Conservation (phyloP, 1,284 basidiomycete genomes). For the Cutaneotrichosporon curvatum region DNA sequence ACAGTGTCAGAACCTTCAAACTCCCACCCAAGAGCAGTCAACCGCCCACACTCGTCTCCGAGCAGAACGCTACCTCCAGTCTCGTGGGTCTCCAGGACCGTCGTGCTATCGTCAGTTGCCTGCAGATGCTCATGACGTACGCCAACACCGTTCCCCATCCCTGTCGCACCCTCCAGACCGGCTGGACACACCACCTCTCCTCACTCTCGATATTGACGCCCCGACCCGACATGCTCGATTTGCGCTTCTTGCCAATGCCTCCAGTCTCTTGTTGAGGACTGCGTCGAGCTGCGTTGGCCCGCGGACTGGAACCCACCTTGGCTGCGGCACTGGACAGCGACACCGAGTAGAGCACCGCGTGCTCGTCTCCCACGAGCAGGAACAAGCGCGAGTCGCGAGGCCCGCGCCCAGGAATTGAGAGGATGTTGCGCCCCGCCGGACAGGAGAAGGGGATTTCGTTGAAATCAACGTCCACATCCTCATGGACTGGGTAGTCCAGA, state of each 20-base stretch:
- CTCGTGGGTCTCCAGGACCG: slow-evolving; percentile 14
- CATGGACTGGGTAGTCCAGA: slow-evolving; percentile 38
- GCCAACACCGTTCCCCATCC: slow-evolving; percentile 42
- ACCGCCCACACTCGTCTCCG: slow-evolving; percentile 69
- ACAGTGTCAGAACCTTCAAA: slow-evolving; percentile 41
- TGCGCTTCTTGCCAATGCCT: slow-evolving; percentile 30
- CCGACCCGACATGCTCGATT: slow-evolving; percentile 29
- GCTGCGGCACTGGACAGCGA: neutral
- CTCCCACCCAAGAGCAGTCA: slow-evolving; percentile 59
- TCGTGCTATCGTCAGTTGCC: slow-evolving; percentile 48
- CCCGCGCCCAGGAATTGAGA: slow-evolving; percentile 21
- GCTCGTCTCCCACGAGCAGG: slow-evolving; percentile 43
- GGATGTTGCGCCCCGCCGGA: slow-evolving; percentile 33
- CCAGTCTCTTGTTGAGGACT: slow-evolving; percentile 34
- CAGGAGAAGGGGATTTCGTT: slow-evolving; percentile 41
- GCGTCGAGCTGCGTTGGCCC: slow-evolving; percentile 24
- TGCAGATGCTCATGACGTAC: slow-evolving; percentile 41
- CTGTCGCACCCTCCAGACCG: slow-evolving; percentile 40
- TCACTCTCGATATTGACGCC: slow-evolving; percentile 11
- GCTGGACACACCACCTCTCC: slow-evolving; percentile 26
- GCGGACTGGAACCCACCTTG: slow-evolving; percentile 14
- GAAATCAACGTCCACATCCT: slow-evolving; percentile 25
- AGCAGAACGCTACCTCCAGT: slow-evolving; percentile 55
- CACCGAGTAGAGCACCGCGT: slow-evolving; percentile 29
- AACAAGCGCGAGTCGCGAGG: slow-evolving; percentile 6